Conservation (phyloP, 805 yeast genomes). For the Saccharomycopsis oosterbeekiorum region DNA sequence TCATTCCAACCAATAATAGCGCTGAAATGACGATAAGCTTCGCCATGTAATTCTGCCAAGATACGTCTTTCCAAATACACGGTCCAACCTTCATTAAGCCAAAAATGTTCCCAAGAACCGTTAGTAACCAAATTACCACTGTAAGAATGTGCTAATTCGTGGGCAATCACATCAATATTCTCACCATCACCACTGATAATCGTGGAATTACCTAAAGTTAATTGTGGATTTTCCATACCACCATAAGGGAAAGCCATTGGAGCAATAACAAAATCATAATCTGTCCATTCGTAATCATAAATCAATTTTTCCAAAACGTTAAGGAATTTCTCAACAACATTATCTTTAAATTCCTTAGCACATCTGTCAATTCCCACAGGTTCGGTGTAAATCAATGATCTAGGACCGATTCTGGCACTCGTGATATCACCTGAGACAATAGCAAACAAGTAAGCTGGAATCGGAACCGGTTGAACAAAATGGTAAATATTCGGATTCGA, state of each 20-base stretch:
- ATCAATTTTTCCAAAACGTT: conserved; percentile 66
- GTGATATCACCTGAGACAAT: conserved; percentile 76
- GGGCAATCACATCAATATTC: conserved; percentile 84
- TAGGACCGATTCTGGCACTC: conserved; percentile 67
- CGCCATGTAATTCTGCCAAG: conserved; percentile 69
- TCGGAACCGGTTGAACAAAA: conserved; percentile 70
- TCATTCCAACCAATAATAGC: conserved; percentile 88
- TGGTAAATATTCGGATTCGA: conserved; percentile 28
- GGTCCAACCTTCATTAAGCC: conserved; percentile 96
- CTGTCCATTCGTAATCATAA: conserved; percentile 76
- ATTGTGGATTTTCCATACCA: conserved; percentile 92
- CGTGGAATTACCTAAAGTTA: conserved; percentile 88
- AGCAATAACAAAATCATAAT: conserved; percentile 69
- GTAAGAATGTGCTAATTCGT: conserved; percentile 91
- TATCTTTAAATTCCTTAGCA: conserved; percentile 70
- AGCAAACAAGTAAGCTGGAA: conserved; percentile 76
- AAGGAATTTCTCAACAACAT: conserved; percentile 67
- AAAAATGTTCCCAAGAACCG: conserved; percentile 87
- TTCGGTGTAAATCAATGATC: conserved; percentile 76
- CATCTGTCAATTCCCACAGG: conserved; percentile 59
- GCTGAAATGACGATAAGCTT: conserved; percentile 63
- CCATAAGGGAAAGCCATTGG: conserved; percentile 81
- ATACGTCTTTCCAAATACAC: conserved; percentile 85
- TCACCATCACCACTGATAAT: conserved; percentile 75
- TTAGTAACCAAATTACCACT: conserved; percentile 86